Base-by-base conservation (phyloP, 2,329 filamentous ascomycete species). In the Xylariaceae sp. region DNA sequence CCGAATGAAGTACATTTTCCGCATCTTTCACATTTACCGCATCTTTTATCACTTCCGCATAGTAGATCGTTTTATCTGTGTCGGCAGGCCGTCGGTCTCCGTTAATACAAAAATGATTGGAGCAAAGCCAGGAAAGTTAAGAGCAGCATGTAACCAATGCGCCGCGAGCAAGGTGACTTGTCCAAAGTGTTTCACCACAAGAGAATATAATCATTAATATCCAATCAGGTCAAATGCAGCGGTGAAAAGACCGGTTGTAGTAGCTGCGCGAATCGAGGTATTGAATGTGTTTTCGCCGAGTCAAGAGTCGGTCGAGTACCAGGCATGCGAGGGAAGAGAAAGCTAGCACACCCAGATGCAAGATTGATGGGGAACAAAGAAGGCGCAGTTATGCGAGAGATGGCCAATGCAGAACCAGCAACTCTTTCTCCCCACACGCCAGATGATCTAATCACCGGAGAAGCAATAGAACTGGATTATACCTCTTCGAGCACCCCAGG, bases 91-190 rank as follows among this genome's bases (percentile, higher is more conserved):
- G 7, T 41, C 6, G 4, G 8, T 10, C 23, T 8, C 23, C n/a
- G 37, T 41, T n/a, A 9, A 24, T 13, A 41, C 10, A 27, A 41
- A 9, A 24, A 41, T 41, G 37, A 41, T 24, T 18, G 37, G 8
- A 41, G 9, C 20, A 41, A 41, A 41, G 37, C 37, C 37, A 16
- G 18, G 37, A 41, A 41, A 41, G 18, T 41, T 41, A 41, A 41
- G 37, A 41, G 37, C 37, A 18, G 37, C 37, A 21, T 41, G 37
- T 41, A 41, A 41, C 37, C 37, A 41, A 41, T 41, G 37, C 18
- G 37, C 37, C 6, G 37, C 37, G 24, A 41, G 37, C 20, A 41
- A 41, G 37, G 37, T 41, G 33, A 41, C 16, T 24, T 23, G 37
- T 24, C 37, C 37, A 41, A 6, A 41, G 20, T 41, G 6, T 20